Conservation (phyloP, 306 rosid species). For the Corylus americana region DNA sequence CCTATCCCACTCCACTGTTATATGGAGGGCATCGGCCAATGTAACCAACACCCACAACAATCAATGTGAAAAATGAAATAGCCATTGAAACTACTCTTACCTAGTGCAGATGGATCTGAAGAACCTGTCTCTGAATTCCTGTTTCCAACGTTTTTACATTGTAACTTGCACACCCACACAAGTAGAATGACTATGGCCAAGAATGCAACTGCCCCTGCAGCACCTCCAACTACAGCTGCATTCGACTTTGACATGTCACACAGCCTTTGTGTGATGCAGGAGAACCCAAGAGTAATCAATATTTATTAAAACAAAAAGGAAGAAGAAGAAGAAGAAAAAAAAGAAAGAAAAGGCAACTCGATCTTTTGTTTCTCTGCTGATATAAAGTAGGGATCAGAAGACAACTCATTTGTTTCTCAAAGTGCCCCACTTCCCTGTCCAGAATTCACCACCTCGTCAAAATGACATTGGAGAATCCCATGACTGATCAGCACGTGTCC, state of each 20-base stretch:
- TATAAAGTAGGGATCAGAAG: conserved; percentile 26
- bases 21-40: not conserved
- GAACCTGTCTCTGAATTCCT: conserved; percentile 47
- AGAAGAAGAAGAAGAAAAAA: not conserved
- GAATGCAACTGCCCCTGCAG: conserved; percentile 37
- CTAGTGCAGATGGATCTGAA: conserved; percentile 48
- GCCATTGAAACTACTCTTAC: conserved; percentile 21
- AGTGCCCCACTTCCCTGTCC: conserved; percentile 39
- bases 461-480: conserved; percentile 29
- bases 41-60: not conserved
- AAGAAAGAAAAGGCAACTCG: no score
- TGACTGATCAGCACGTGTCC: conserved; percentile 32
- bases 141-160: conserved; percentile 27
- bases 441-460: conserved; percentile 35
- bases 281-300: not conserved
- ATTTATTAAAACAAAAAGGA: not conserved
- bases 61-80: not conserved
- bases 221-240: conserved; percentile 33
- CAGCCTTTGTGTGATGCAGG: conserved; percentile 24
- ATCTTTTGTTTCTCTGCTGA: conserved; percentile 9
- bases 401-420: conserved; percentile 30
- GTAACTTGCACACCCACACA: conserved; percentile 40
- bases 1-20: conserved; percentile 40
- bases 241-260: conserved; percentile 38
- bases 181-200: conserved; percentile 28